phyloP scores from a whole-genome alignment of 352 stramenopile species.

The Phytophthora fragariae region DNA sequence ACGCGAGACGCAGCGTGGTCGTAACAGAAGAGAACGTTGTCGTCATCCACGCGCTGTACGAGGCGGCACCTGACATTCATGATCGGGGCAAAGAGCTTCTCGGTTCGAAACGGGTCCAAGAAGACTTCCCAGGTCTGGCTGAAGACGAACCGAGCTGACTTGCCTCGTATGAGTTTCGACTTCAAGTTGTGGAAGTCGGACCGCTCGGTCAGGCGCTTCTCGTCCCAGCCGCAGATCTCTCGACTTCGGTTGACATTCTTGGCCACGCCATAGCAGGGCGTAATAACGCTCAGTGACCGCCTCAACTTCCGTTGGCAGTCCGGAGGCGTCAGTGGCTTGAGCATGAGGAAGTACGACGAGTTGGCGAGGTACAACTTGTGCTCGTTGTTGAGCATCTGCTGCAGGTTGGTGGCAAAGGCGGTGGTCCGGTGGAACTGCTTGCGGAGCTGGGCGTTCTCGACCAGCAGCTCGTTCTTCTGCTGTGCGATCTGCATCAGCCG shows the following conservation, averaged over 20 bases:
- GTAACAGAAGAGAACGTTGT: slow-evolving; percentile 45
- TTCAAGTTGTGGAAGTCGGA: slow-evolving; percentile 39
- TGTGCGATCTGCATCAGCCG: slow-evolving; percentile 24
- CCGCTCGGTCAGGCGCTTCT: slow-evolving; percentile 32
- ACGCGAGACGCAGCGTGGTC: slow-evolving; percentile 36
- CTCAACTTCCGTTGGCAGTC: slow-evolving; percentile 29
- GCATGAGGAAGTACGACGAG: slow-evolving; percentile 40
- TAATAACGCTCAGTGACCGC: slow-evolving; percentile 24
- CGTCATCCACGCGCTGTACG: slow-evolving; percentile 43
- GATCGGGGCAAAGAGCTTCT: slow-evolving; percentile 35
- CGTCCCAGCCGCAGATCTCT: slow-evolving; percentile 42
- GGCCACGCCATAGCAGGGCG: slow-evolving; percentile 11
- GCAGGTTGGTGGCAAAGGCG: slow-evolving; percentile 18
- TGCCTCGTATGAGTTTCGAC: slow-evolving; percentile 32
- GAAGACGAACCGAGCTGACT: slow-evolving; percentile 31
- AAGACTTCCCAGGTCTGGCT: slow-evolving; percentile 43
- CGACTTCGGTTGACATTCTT: slow-evolving; percentile 22
- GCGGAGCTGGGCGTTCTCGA: slow-evolving; percentile 40
- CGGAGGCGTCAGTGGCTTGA: slow-evolving; percentile 35
- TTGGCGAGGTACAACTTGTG: slow-evolving; percentile 42
- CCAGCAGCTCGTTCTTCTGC: slow-evolving; percentile 31
- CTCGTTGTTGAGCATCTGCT: slow-evolving; percentile 41
- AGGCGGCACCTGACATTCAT: slow-evolving; percentile 40
- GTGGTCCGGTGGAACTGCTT: slow-evolving; percentile 33
- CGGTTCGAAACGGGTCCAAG: slow-evolving; percentile 32